Evolutionary conservation across 2,329 filamentous ascomycete genomes (phyloP).

Genomic region (Sordariomycetes sp.): DNA sequence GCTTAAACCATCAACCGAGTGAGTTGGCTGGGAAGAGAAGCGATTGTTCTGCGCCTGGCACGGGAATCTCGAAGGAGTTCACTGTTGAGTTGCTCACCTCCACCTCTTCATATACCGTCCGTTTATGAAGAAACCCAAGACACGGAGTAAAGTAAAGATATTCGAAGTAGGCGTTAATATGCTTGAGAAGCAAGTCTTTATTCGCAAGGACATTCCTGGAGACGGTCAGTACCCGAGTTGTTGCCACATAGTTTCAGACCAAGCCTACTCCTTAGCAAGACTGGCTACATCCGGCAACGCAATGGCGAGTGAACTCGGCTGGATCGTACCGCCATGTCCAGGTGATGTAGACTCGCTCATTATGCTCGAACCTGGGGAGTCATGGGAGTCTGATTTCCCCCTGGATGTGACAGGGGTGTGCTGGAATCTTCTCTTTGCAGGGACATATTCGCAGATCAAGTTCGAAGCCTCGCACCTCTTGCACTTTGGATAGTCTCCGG

Average conservation of each 20-base stretch:
- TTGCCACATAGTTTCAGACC: neutral
- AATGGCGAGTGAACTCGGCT: neutral
- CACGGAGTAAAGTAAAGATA: constrained; percentile 25
- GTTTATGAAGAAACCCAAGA: constrained; percentile 25
- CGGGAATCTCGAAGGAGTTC: neutral
- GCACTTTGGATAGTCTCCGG: constrained; percentile 26
- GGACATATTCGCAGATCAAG: constrained; percentile 27
- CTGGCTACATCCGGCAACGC: constrained; percentile 4
- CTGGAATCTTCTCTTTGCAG: constrained; percentile 25
- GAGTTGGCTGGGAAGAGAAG: neutral
- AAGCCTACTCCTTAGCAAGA: constrained; percentile 7
- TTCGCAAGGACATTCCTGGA: constrained; percentile 16
- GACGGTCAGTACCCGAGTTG: neutral
- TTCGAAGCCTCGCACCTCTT: constrained; percentile 22
- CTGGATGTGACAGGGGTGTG: constrained; percentile 16
- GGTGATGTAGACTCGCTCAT: constrained; percentile 2
- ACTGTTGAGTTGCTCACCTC: constrained; percentile 13
- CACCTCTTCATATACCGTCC: constrained; percentile 21
- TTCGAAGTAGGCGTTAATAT: constrained; percentile 27
- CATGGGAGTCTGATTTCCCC: neutral
- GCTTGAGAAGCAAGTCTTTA: constrained; percentile 21
- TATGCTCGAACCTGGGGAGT: neutral
- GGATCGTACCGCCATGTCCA: constrained; percentile 1
- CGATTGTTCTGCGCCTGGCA: too few species aligned
- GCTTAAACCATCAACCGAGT: neutral